phyloP scores from a whole-genome alignment of 2,329 filamentous ascomycete genomes.

The Neofusicoccum parvum region DNA sequence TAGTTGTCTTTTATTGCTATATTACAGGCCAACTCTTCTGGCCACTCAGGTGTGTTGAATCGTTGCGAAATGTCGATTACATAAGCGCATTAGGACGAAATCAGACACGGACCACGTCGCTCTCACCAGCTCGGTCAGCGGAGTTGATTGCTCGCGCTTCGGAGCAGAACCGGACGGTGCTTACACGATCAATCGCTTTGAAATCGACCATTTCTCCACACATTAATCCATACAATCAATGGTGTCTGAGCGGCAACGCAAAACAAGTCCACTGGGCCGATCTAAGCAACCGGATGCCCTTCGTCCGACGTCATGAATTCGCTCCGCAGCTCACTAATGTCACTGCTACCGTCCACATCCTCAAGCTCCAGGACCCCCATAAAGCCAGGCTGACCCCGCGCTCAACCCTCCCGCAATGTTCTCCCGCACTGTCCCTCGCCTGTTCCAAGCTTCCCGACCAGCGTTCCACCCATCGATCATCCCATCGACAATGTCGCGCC shows the following conservation, averaged over 20 bases:
- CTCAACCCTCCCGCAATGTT: not conserved
- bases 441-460: not conserved
- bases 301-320: not conserved
- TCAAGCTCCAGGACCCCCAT: not conserved
- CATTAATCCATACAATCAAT: not conserved
- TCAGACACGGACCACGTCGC: not conserved
- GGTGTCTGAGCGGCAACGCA: not conserved
- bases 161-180: not conserved
- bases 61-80: not conserved
- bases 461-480: not conserved
- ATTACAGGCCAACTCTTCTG: no score
- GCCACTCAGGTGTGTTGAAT: no score
- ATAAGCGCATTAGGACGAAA: not conserved
- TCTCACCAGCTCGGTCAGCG: not conserved
- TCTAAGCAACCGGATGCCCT: not conserved
- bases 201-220: not conserved
- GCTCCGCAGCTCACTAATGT: not conserved
- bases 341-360: not conserved
- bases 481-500: constrained; percentile 6
- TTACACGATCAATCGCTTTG: not conserved
- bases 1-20: no score
- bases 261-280: not conserved
- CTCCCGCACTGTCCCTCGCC: constrained; percentile 8
- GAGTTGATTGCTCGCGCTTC: not conserved
- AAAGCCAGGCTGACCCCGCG: not conserved